Percentiles rank a stretch among this genome's conserved stretches.
phyloP scores from a whole-genome alignment of 306 rosid species.

The Geum urbanum region DNA sequence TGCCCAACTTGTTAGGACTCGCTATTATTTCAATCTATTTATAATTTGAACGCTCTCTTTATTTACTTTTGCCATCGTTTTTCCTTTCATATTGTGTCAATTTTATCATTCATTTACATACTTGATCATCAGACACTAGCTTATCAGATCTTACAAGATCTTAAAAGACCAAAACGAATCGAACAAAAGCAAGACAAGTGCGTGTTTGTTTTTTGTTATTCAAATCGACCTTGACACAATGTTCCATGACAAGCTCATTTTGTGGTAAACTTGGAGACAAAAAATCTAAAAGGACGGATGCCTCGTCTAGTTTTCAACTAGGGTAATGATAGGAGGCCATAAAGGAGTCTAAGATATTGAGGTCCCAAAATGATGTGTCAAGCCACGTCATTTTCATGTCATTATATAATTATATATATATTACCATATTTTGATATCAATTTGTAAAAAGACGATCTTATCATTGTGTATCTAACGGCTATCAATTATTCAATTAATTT shows the following conservation, averaged over 20 bases:
- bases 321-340: too few relatives aligned
- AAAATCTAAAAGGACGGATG: background rate
- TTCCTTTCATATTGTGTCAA: constrained; percentile 27
- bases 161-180: constrained; percentile 23
- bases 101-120: constrained; percentile 19
- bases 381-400: too few relatives aligned
- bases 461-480: too few relatives aligned
- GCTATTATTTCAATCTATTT: too few relatives aligned
- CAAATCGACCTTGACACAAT: background rate
- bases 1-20: too few relatives aligned
- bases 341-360: too few relatives aligned
- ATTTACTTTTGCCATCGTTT: background rate
- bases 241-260: background rate
- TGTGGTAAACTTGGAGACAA: background rate
- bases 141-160: constrained; percentile 47
- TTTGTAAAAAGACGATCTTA: too few relatives aligned
- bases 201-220: constrained; percentile 3
- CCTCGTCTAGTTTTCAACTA: background rate
- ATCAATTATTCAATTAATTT: too few relatives aligned
- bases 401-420: too few relatives aligned
- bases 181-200: constrained; percentile 20
- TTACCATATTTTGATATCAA: too few relatives aligned
- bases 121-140: constrained; percentile 17
- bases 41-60: too few relatives aligned
- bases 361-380: too few relatives aligned